Evolutionary conservation across 208 protist genomes (phyloP).

Genomic region (Acanthamoeba castellanii): DNA sequence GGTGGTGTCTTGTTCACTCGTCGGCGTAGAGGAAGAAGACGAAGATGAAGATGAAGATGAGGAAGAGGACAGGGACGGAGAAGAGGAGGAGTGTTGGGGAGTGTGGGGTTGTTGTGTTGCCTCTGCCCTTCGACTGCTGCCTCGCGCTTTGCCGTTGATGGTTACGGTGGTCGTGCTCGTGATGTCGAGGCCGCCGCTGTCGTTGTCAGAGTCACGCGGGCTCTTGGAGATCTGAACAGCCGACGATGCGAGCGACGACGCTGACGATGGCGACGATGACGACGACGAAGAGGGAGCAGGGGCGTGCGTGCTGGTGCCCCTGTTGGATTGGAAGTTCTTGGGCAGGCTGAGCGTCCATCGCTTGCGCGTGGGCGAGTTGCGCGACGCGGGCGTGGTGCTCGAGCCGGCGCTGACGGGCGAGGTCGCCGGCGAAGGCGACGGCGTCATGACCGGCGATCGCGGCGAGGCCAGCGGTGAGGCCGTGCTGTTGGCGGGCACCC

Average conservation of each 20-base stretch:
- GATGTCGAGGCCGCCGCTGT: neutral
- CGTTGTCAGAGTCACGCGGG: neutral
- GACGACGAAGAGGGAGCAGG: neutral
- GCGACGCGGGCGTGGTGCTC: neutral
- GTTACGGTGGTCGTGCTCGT: neutral
- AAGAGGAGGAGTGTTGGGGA: neutral
- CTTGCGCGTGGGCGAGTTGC: neutral
- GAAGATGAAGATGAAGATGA: neutral
- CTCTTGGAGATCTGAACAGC: too few species aligned
- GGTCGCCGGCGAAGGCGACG: neutral
- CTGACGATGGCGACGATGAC: neutral
- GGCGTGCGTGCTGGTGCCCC: neutral
- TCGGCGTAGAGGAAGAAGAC: neutral
- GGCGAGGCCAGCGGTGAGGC: neutral
- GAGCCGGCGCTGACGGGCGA: neutral
- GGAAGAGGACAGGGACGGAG: neutral
- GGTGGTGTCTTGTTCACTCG: neutral
- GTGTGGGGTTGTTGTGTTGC: too few species aligned
- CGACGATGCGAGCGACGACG: neutral
- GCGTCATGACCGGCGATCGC: neutral
- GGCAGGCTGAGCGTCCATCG: slow-evolving; percentile 22
- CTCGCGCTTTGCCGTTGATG: neutral
- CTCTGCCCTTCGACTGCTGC: neutral
- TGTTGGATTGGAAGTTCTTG: slow-evolving; percentile 3
- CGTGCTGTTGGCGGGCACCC: neutral